Percentiles rank a stretch among this genome's conserved stretches.
Evolutionary conservation across 2,329 filamentous ascomycete genomes (phyloP).

Genomic region (Scedosporium minutisporum): DNA sequence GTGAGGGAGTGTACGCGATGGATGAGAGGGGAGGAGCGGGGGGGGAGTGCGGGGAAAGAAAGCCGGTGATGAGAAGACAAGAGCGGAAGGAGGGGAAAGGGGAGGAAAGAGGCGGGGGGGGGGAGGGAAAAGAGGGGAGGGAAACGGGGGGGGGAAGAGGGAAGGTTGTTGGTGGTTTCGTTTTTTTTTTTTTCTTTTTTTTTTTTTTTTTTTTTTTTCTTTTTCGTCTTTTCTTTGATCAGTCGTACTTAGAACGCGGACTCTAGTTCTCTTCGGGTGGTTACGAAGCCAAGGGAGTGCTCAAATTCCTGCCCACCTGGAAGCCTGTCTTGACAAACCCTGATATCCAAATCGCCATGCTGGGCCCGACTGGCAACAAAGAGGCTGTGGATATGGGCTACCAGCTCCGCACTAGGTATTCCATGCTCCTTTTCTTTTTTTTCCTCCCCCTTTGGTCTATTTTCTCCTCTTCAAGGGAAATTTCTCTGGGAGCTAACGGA

Average conservation of each 20-base stretch:
- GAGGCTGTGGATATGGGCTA: conserved; percentile 50
- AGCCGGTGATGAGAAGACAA: too few relatives aligned
- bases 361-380: conserved; percentile 53
- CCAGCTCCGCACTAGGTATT: conserved; percentile 32
- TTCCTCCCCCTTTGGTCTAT: too few relatives aligned
- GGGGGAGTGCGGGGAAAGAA: too few relatives aligned
- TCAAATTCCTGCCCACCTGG: conserved; percentile 52
- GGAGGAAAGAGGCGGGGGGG: too few relatives aligned
- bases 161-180: too few relatives aligned
- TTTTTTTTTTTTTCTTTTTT: not conserved
- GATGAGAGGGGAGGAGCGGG: too few relatives aligned
- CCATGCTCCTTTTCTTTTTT: too few relatives aligned
- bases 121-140: too few relatives aligned
- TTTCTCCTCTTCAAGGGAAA: too few relatives aligned
- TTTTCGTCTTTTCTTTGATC: not conserved
- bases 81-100: too few relatives aligned
- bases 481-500: not conserved
- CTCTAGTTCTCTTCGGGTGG: conserved; percentile 40
- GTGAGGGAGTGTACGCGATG: too few relatives aligned
- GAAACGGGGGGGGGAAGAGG: too few relatives aligned
- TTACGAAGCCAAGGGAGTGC: conserved; percentile 40
- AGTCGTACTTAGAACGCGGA: not conserved
- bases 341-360: conserved; percentile 44
- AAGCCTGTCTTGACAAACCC: conserved; percentile 46
- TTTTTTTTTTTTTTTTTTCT: not conserved